Evolutionary conservation across 306 rosid species (phyloP), one percentile per base, ranked within the genome.

Genomic region (Casuarina glauca): DNA sequence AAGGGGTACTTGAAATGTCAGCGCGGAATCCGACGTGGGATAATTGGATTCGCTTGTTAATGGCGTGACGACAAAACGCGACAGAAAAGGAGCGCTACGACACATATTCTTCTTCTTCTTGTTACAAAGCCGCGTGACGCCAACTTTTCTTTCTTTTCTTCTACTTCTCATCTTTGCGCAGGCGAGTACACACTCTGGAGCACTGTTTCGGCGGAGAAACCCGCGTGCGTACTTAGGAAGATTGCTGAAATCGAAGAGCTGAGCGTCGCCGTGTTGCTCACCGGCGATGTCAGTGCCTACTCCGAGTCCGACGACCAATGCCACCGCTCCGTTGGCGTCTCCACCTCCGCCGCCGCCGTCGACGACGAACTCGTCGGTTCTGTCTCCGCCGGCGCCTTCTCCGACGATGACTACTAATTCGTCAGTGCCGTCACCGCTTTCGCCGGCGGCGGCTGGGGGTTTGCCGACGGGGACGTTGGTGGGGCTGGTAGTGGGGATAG

Each of bases 401-500:
- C 0, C 36, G 2, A 1, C 62, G 2, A 3, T 19, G 2, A 26
- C 32, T 26, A 26, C 32, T 26, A 26, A 26, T 26, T 26, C 32
- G 32, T 26, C 32, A 26, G 32, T 26, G 32, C 50, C 38, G 5
- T 4, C 0, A 0, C 3, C 54, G 35, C 74, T 16, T 13, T 0
- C 12, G 32, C 11, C 60, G 3, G 71, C 62, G 49, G 50, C 60
- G 26, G 10, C 11, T 1, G 69, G 52, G 38, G 17, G 26, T 1
- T 9, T 73, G 79, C 61, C 71, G 20, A 36, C 16, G 55, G 78
- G 16, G 6, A 4, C 74, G 43, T 4, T 60, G 36, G 73, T 50
- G 9, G 84, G 77, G 62, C 20, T 77, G 63, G 35, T 77, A 43
- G 44, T 77, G n/a, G 87, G 85, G 45, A 77, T 68, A 38, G 87